Evolutionary conservation across 108 stramenopile genomes (phyloP), one percentile per base, ranked within the genome.

Genomic region (Skeletonema marinoi): DNA sequence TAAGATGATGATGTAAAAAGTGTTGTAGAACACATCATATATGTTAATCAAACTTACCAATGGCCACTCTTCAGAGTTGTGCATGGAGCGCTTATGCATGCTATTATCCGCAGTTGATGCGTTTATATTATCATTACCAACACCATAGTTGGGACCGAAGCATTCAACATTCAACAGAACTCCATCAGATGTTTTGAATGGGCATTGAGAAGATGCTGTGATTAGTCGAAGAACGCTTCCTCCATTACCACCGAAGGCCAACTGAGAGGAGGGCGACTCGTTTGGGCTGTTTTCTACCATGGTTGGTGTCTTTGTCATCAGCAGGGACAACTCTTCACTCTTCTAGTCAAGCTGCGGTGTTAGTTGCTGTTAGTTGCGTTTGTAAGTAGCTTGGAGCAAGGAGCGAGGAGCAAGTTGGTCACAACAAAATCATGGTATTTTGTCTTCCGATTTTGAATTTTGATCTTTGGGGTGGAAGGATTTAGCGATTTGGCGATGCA

Each of bases 21-120:
- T n/a, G 16, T 0, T 4, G 4, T 4, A 46, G 16, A 46, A 46
- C 5, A n/a, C 16, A n/a, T 46, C 16, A 5, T 42, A 42, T 11
- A 42, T 42, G 6, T 5, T 36, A 36, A 14, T 2, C 11, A 12
- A 11, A 13, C 44, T 46, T n/a, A 46, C 44, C 44, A 61, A 33
- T 3, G 60, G 60, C 60, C 60, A 61, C 35, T 61, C 60, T 4
- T 61, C 60, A 13, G 60, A 31, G 25, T 61, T 61, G 60, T 61
- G 60, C 32, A 61, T 31, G 4, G 60, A 61, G n/a, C 60, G 60
- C 32, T 33, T 31, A 16, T 33, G 60, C 31, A 35, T 61, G 19
- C 14, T 33, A 16, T n/a, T n/a, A n/a, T n/a, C 44, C n/a, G 16
- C 44, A 4, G 31, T 5, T 4, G 60, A 61, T 61, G 19, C 60